These are phyloP conservation scores for Xylaria sp. DNA, from an alignment of 2,329 filamentous ascomycete genomes.

Conservation along the genomic window DNA sequence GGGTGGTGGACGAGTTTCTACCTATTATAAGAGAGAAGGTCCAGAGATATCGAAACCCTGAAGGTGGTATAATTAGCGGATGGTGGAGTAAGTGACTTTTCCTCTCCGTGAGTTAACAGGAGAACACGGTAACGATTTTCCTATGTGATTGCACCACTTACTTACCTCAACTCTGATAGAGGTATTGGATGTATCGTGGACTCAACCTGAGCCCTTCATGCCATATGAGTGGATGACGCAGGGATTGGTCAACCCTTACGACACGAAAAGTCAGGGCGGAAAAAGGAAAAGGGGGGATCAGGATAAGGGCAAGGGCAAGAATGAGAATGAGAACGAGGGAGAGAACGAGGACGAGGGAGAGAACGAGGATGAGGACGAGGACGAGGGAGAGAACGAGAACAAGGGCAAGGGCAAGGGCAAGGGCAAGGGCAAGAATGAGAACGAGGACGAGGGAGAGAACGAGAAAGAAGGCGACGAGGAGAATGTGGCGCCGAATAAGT, in stretches of 20 bases:
- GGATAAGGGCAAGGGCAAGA: neutral
- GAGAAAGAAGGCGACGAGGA: neutral
- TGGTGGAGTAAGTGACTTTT: conserved; percentile 14
- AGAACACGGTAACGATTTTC: neutral
- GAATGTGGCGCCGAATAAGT: neutral
- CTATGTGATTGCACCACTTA: neutral
- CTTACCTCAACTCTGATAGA: conserved; percentile 2
- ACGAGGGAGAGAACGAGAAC: no score
- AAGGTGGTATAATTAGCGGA: neutral
- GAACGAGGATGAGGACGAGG: no score
- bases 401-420: no score
- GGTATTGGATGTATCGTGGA: conserved; percentile 8
- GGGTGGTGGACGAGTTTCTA: neutral
- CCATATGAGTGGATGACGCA: conserved; percentile 14
- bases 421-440: no score
- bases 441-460: no score
- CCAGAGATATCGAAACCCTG: conserved; percentile 1
- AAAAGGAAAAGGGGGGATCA: neutral
- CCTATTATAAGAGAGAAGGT: neutral
- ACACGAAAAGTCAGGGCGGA: neutral
- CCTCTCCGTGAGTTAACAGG: neutral
- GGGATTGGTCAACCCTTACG: neutral
- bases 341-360: no score
- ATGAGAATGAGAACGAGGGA: no score
- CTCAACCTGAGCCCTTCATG: conserved; percentile 3